phyloP scores from a whole-genome alignment of 768 basidiomycete species.

The Hirschioporus abietinus region DNA sequence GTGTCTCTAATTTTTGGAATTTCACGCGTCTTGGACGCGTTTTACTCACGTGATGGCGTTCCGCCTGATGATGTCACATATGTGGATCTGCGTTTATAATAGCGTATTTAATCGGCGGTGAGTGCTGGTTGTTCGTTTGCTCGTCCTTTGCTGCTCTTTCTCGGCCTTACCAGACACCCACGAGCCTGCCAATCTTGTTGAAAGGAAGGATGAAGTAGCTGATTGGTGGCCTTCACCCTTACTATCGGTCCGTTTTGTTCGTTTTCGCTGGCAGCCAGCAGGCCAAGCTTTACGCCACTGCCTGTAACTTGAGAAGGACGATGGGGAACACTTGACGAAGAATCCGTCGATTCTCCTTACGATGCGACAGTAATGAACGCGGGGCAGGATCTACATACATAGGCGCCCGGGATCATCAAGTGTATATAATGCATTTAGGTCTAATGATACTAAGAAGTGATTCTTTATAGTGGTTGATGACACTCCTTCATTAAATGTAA shows the following conservation, averaged over 20 bases:
- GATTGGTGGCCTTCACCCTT: slow-evolving; percentile 44
- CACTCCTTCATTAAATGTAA: too few species aligned
- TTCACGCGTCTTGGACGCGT: neutral
- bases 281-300: slow-evolving; percentile 26
- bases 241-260: slow-evolving; percentile 24
- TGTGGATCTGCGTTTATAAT: neutral
- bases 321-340: slow-evolving; percentile 33
- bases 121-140: neutral
- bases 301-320: slow-evolving; percentile 43
- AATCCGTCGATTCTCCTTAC: slow-evolving; percentile 37
- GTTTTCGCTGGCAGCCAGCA: slow-evolving; percentile 23
- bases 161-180: neutral
- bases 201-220: slow-evolving; percentile 55
- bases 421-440: neutral
- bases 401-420: too few species aligned
- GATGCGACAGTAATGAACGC: slow-evolving; percentile 29
- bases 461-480: too few species aligned
- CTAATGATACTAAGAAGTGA: neutral
- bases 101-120: neutral
- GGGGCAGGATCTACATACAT: too few species aligned
- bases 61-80: neutral
- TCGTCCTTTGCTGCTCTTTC: neutral
- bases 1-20: neutral
- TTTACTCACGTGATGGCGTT: neutral
- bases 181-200: neutral